Evolutionary conservation across 2,329 filamentous ascomycete genomes (phyloP).

Genomic region (Dissoconium aciculare): DNA sequence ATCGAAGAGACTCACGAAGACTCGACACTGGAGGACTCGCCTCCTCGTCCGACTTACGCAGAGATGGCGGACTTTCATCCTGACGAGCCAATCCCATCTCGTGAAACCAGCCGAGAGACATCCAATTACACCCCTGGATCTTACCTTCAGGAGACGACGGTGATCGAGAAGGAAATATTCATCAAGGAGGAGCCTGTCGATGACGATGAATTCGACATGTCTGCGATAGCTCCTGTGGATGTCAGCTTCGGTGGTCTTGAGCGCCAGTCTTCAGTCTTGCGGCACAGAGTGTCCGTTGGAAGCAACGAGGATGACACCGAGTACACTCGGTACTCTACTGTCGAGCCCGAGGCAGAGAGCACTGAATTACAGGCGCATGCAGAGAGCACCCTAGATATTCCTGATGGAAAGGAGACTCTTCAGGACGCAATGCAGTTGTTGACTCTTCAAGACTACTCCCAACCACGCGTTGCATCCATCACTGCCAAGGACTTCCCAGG

Average conservation of each 20-base stretch:
- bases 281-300: conserved; percentile 31
- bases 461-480: conserved; percentile 10
- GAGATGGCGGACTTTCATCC: conserved; percentile 54
- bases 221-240: conserved; percentile 36
- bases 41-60: conserved; percentile 23
- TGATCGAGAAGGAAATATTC: conserved; percentile 44
- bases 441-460: conserved; percentile 22
- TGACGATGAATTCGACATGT: conserved; percentile 49
- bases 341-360: conserved; percentile 22
- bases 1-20: conserved; percentile 25
- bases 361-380: conserved; percentile 15
- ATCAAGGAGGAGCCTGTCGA: conserved; percentile 48
- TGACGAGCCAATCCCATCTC: conserved; percentile 76
- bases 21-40: conserved; percentile 25
- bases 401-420: conserved; percentile 20
- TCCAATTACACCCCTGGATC: conserved; percentile 14
- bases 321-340: conserved; percentile 39
- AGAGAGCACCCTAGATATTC: conserved; percentile 5
- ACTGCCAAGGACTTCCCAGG: conserved; percentile 18
- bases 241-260: conserved; percentile 15
- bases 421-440: conserved; percentile 23
- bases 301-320: conserved; percentile 38
- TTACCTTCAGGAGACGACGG: conserved; percentile 5
- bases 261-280: conserved; percentile 40
- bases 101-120: conserved; percentile 43